Conservation (phyloP, 257 asterid species). For the Petrea volubilis region DNA sequence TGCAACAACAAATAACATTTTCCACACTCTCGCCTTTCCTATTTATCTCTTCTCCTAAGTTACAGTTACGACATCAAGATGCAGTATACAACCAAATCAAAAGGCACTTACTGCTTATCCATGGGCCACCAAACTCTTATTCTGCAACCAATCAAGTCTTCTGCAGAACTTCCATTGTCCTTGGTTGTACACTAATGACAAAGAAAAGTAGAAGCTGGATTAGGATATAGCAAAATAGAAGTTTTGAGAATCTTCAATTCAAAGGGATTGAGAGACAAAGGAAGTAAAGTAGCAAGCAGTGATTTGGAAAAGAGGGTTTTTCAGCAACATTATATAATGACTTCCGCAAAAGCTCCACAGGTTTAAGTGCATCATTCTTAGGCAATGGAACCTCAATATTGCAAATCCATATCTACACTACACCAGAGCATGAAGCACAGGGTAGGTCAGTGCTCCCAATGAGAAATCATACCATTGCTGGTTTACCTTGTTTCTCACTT, state of each 20-base stretch:
- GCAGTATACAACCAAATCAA: constrained; percentile 24
- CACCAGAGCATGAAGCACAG: background rate
- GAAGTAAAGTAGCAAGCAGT: background rate
- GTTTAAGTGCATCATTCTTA: background rate
- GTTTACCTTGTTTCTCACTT: constrained; percentile 17
- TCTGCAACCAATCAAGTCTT: constrained; percentile 79
- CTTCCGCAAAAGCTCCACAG: background rate
- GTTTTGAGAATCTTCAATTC: constrained; percentile 5
- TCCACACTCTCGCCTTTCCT: constrained; percentile 4
- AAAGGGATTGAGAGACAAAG: background rate
- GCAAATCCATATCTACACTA: background rate
- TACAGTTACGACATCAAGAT: constrained; percentile 22
- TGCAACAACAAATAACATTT: constrained; percentile 8
- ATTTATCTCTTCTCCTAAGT: background rate
- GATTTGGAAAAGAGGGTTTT: constrained; percentile 4
- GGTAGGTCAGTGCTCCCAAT: background rate
- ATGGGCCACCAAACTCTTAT: constrained; percentile 99
- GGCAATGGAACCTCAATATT: constrained; percentile 2
- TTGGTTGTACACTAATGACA: constrained; percentile 60
- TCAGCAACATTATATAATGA: constrained; percentile 13
- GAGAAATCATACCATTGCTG: constrained; percentile 4
- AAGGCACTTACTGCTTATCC: constrained; percentile 78
- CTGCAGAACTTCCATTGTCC: constrained; percentile 48
- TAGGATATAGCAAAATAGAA: constrained; percentile 6
- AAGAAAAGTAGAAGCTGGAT: constrained; percentile 18